Base-by-base conservation (phyloP, 345 rosid genomes). In the Camelina laxa region DNA sequence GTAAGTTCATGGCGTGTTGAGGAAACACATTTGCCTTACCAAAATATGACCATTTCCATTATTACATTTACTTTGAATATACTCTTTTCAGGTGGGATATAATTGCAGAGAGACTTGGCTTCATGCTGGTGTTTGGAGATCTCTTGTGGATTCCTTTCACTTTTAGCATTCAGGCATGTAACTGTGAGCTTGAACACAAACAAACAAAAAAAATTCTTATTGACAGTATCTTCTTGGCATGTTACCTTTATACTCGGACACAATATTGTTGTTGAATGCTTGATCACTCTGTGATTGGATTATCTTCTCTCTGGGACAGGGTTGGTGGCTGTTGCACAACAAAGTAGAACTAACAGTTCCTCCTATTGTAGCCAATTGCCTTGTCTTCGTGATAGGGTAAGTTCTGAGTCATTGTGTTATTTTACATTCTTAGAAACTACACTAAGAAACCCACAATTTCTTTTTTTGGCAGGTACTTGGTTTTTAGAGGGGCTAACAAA, bases 51-150 rank as follows among this genome's bases (percentile, higher is more conserved):
- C 5, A 48, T 64, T 33, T 63, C 9, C 36, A 17, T 22, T 45
- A 39, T 58, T 30, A 1, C 22, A 50, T 0, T 17, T 30, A 17
- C 41, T 65, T 49, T 30, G 6, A 35, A 24, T 49, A 45, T 58
- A 7, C 16, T 12, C 57, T 72, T 68, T 60, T 7, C 84, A 92
- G 99, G 49, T 92, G 97, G 97, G 99, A 95, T 78, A 90, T 90
- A 72, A 95, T 95, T 75, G 97, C 97, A 2, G 99, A 95, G 86
- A 87, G 96, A 74, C 74, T 92, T 74, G 97, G 97, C 44, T 95
- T 92, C 87, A 95, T 95, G 97, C 74, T 95, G 79, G 97, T 92
- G 5, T 92, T 92, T 80, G 99, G 97, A 58, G 99, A 95, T 86
- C 85, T 94, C 16, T 81, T 91, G 61, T 91, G 95, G 95, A 94